A percentile compares a stretch with the other conserved stretches of the same genome.
These are phyloP conservation scores for Lobulomyces angularis DNA, from an alignment of 192 early-diverging fungal genomes.

Conservation along the genomic window DNA sequence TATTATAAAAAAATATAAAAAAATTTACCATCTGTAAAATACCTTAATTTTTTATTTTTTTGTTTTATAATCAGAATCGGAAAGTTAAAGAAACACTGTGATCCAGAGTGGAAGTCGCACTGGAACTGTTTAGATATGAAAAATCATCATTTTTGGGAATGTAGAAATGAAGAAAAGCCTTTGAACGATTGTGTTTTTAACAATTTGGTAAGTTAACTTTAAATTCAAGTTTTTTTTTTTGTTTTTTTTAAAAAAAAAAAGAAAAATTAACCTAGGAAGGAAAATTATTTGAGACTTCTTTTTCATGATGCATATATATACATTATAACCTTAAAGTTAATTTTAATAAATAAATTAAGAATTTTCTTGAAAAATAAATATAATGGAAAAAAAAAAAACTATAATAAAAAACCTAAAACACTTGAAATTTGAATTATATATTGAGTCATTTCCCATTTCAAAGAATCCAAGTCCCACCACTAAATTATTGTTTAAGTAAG, in stretches of 20 bases:
- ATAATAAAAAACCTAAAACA: too few species aligned
- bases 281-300: too few species aligned
- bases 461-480: too few species aligned
- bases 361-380: too few species aligned
- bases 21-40: neutral
- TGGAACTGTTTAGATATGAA: constrained; percentile 86
- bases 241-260: constrained; percentile 4
- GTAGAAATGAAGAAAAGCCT: constrained; percentile 60
- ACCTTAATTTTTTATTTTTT: neutral
- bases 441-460: too few species aligned
- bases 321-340: too few species aligned
- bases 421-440: too few species aligned
- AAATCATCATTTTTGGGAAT: constrained; percentile 76
- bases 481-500: too few species aligned
- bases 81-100: constrained; percentile 83
- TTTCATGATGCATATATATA: too few species aligned
- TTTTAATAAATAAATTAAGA: too few species aligned
- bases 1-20: constrained; percentile 11
- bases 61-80: constrained; percentile 38
- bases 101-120: constrained; percentile 70
- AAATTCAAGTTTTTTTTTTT: neutral
- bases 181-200: constrained; percentile 85
- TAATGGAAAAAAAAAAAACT: too few species aligned
- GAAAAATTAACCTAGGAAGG: neutral
- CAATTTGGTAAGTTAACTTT: constrained; percentile 71